A percentile compares a stretch with the other conserved stretches of the same genome.
Evolutionary conservation across 2,329 filamentous ascomycete genomes (phyloP).

Genomic region (Zymoseptoria crescenta): DNA sequence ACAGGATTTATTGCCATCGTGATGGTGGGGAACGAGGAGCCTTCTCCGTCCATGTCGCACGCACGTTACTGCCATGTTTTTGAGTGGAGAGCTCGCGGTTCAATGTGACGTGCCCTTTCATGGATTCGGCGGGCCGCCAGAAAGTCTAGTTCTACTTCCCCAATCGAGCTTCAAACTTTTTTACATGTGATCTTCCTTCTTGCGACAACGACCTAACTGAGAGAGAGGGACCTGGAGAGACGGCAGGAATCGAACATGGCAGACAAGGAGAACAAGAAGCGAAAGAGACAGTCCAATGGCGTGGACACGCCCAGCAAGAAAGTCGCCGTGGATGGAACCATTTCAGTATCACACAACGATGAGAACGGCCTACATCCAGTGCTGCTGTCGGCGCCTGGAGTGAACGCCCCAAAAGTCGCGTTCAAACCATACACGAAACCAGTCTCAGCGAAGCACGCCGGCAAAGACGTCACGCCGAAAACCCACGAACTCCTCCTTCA

Average conservation of each 20-base stretch:
- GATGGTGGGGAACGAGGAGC: not conserved
- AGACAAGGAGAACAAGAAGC: conserved; percentile 40
- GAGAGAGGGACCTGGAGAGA: not conserved
- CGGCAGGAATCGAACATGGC: conserved; percentile 18
- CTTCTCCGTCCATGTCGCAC: not conserved
- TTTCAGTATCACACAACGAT: conserved; percentile 24
- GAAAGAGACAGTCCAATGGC: conserved; percentile 41
- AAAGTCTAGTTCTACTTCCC: not conserved
- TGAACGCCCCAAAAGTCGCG: conserved; percentile 32
- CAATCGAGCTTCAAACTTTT: not conserved
- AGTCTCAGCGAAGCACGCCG: conserved; percentile 12
- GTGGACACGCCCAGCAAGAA: conserved; percentile 37
- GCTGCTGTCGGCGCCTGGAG: conserved; percentile 34
- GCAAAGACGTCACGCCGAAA: conserved; percentile 29
- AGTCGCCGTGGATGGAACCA: conserved; percentile 19
- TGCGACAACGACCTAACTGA: not conserved
- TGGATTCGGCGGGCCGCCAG: not conserved
- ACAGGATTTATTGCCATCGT: not conserved
- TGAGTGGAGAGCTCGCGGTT: not conserved
- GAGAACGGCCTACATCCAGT: conserved; percentile 19
- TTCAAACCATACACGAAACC: conserved; percentile 44
- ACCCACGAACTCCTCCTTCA: conserved; percentile 50
- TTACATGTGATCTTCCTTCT: not conserved
- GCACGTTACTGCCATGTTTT: not conserved
- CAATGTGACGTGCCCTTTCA: not conserved